Evolutionary conservation across 2,329 filamentous ascomycete genomes (phyloP), one percentile per base, ranked within the genome.

Genomic region (Lecanoromycetidae sp.): DNA sequence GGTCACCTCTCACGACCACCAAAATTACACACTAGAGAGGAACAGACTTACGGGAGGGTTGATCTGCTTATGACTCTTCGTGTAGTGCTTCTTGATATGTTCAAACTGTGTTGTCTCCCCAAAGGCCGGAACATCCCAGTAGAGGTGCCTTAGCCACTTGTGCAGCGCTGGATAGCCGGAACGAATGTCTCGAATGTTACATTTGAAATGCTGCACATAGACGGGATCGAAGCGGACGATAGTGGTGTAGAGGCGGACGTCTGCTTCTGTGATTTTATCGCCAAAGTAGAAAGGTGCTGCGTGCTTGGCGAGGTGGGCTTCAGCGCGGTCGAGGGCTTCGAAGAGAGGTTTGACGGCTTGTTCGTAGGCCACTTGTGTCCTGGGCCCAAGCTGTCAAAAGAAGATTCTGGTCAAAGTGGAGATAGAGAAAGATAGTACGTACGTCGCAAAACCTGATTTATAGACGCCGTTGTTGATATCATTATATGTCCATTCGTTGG

Each of bases 81-180:
- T 81, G 60, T 82, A 82, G 57, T 82, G 78, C 36, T 75, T 82
- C 76, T 94, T 95, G 70, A 96, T 96, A 67, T 98, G 91, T 63
- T 93, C 77, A 63, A 94, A 94, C 64, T 95, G 77, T 19, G 88
- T 94, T 52, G 87, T 91, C 43, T 84, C 77, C 53, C 71, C 70
- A 68, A 94, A 95, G 2, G 86, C 87, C 0, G 79, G 71, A 20
- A 79, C 63, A 56, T 82, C 81, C 87, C 87, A 94, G 69, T 94
- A 95, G 57, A 94, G 67, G 59, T 81, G 75, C 46, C 84, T 74
- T 67, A 94, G 65, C 87, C 88, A 95, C 50, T 68, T 70, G 68
- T 95, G 85, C 49, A 94, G 67, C 42, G 74, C 70, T 23, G 88
- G 88, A 62, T 91, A 95, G 2, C 87, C 87, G 6, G 77, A 81